These are phyloP conservation scores for Hyphodiscus sp. DNA, from an alignment of 2,329 filamentous ascomycete genomes.

Conservation along the genomic window DNA sequence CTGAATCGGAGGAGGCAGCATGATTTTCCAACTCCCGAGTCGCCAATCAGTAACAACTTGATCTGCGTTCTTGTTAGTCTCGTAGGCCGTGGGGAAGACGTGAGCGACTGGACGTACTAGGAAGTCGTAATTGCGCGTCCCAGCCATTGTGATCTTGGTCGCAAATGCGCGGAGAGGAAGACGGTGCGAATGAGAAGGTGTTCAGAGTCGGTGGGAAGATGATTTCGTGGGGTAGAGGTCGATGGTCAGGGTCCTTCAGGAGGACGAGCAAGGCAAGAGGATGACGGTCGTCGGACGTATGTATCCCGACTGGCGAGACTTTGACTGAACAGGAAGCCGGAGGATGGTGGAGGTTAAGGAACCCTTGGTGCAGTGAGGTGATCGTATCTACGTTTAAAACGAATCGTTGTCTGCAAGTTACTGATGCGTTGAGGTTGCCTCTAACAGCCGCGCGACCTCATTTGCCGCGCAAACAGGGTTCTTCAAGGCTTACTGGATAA, in stretches of 20 bases:
- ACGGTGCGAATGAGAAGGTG: neutral
- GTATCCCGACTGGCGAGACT: neutral
- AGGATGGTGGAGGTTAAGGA: neutral
- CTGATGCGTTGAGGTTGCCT: neutral
- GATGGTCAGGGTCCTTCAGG: constrained; percentile 1
- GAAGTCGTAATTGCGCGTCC: constrained; percentile 98
- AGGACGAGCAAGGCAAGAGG: neutral
- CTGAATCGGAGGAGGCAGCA: constrained; percentile 96
- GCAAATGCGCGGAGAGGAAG: constrained; percentile 8
- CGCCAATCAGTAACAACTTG: constrained; percentile 99
- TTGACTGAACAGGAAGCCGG: neutral
- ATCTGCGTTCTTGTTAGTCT: constrained; percentile 35
- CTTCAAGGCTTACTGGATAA: neutral
- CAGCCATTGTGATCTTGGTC: constrained; percentile 61
- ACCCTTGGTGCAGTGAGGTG: neutral
- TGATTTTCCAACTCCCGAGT: constrained; percentile 99
- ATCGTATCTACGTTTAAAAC: neutral
- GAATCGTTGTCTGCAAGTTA: neutral
- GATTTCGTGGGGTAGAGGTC: constrained; percentile 10
- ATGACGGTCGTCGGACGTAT: neutral
- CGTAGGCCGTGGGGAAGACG: neutral
- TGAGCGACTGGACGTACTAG: constrained; percentile 56
- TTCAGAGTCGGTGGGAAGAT: neutral
- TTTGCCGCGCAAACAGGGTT: neutral
- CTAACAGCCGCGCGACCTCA: neutral